Conservation (phyloP, 495 filamentous ascomycete genomes). For the Aspergillus homomorphus region DNA sequence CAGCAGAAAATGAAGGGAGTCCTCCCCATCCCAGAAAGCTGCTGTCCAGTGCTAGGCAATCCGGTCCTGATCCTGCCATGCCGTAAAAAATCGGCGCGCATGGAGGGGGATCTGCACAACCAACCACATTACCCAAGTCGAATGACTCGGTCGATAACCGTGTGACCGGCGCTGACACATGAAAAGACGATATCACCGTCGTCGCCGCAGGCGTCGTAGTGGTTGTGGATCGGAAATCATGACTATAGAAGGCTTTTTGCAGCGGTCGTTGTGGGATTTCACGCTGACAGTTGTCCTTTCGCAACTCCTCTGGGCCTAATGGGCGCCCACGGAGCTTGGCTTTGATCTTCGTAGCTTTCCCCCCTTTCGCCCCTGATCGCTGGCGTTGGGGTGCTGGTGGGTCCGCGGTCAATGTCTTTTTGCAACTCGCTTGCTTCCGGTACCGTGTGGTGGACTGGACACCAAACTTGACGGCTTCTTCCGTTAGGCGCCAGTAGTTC, state of each 20-base stretch:
- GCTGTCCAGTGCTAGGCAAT: conserved; percentile 21
- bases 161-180: conserved; percentile 17
- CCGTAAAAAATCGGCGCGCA: conserved; percentile 26
- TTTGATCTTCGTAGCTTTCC: conserved; percentile 45
- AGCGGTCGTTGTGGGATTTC: conserved; percentile 17
- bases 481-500: conserved; percentile 64
- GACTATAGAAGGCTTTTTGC: conserved; percentile 18
- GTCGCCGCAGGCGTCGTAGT: conserved; percentile 6
- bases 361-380: conserved; percentile 54
- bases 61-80: conserved; percentile 19
- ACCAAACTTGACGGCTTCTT: conserved; percentile 56
- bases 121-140: conserved; percentile 25
- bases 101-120: conserved; percentile 28
- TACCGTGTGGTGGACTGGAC: conserved; percentile 76
- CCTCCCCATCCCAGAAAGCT: conserved; percentile 25
- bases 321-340: conserved; percentile 23
- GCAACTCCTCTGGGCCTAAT: conserved; percentile 21
- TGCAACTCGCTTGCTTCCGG: conserved; percentile 52
- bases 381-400: conserved; percentile 48
- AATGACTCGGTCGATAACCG: conserved; percentile 18
- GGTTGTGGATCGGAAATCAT: conserved; percentile 14
- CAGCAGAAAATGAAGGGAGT: conserved; percentile 17
- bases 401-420: conserved; percentile 42
- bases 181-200: conserved; percentile 10
- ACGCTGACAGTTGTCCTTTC: conserved; percentile 20